Evolutionary conservation across 306 rosid genomes (phyloP).

Genomic region (Lathyrus sativus): DNA sequence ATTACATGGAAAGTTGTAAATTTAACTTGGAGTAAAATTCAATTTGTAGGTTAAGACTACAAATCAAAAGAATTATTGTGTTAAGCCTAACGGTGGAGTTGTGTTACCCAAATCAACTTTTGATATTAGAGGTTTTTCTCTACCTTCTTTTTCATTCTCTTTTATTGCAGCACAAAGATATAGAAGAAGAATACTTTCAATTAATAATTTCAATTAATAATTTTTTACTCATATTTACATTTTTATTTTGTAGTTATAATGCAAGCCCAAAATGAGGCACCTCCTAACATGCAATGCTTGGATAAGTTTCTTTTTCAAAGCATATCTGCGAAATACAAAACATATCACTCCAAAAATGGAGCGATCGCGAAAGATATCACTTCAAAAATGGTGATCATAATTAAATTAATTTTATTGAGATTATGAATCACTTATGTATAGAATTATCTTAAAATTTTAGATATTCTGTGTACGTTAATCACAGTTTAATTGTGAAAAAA

Average conservation of each 20-base stretch:
- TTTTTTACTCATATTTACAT: neutral
- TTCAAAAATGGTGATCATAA: conserved; percentile 61
- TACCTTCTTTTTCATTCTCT: neutral
- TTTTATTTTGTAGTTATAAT: conserved; percentile 65
- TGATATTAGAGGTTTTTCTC: conserved; percentile 56
- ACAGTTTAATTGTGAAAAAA: no score
- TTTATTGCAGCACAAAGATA: neutral
- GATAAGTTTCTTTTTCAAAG: conserved; percentile 89
- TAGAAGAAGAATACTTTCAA: no score
- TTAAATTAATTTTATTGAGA: neutral
- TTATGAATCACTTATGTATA: neutral
- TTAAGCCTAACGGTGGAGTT: conserved; percentile 87
- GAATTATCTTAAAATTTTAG: no score
- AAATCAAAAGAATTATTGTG: conserved; percentile 84
- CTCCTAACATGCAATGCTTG: conserved; percentile 77
- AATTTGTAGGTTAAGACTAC: conserved; percentile 71
- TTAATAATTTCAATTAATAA: no score
- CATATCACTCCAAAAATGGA: conserved; percentile 65
- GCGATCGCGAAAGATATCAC: conserved; percentile 62
- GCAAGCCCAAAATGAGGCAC: conserved; percentile 65
- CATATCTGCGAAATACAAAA: conserved; percentile 50
- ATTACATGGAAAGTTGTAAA: neutral
- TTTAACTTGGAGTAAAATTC: conserved; percentile 37
- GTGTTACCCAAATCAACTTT: conserved; percentile 38
- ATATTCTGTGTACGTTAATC: no score